Evolutionary conservation across 768 basidiomycete species (phyloP).

Genomic region (Mycena kentingensis): DNA sequence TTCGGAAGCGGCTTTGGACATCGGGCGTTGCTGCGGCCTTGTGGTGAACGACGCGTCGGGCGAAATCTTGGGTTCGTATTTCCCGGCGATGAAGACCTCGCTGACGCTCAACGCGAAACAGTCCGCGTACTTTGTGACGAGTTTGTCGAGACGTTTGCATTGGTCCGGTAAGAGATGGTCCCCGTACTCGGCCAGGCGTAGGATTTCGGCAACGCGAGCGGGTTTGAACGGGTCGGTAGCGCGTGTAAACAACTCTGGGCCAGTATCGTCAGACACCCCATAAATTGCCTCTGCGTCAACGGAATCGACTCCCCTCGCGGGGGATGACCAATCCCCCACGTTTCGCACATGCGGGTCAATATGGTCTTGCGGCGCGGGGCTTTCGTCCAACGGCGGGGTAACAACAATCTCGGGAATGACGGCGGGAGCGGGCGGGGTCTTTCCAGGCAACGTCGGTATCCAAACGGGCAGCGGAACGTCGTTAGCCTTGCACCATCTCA

Average conservation of each 20-base stretch:
- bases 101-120: conserved; percentile 38
- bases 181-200: conserved; percentile 28
- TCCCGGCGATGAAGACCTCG: conserved; percentile 36
- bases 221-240: conserved; percentile 26
- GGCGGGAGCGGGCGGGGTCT: too few relatives aligned
- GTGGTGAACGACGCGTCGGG: conserved; percentile 30
- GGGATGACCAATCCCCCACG: too few relatives aligned
- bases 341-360: too few relatives aligned
- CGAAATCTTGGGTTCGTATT: conserved; percentile 36
- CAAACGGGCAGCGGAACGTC: too few relatives aligned
- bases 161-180: conserved; percentile 32
- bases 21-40: conserved; percentile 28
- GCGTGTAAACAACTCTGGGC: too few relatives aligned
- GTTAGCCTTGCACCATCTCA: too few relatives aligned
- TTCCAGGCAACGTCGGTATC: too few relatives aligned
- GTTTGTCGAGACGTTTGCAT: conserved; percentile 11
- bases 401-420: too few relatives aligned
- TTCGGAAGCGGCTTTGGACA: conserved; percentile 31
- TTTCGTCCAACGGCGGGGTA: too few relatives aligned
- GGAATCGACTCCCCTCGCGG: not conserved
- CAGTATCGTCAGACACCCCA: not conserved
- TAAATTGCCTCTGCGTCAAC: not conserved
- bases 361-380: too few relatives aligned
- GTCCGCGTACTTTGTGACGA: conserved; percentile 38
- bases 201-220: conserved; percentile 22